phyloP scores from a whole-genome alignment of 73 alveolate genomes.

The Blepharisma stoltei region DNA sequence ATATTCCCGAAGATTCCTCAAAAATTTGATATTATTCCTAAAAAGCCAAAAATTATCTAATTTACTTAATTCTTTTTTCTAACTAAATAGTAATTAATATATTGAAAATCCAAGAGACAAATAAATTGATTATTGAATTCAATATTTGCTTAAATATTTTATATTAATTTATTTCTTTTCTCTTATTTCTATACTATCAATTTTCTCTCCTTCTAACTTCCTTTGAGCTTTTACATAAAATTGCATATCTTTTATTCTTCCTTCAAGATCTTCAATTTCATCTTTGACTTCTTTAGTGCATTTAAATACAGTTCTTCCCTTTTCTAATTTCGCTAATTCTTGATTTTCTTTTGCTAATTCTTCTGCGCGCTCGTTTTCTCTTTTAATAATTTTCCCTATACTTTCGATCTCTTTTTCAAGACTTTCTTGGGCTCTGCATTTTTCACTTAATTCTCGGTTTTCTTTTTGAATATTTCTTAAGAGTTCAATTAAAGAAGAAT shows the following conservation, averaged over 20 bases:
- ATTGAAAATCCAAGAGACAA: too few species aligned
- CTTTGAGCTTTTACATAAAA: neutral
- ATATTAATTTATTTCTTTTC: neutral
- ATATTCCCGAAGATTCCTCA: too few species aligned
- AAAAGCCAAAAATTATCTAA: too few species aligned
- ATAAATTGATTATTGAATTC: too few species aligned
- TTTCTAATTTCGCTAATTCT: neutral
- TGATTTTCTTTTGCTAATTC: neutral
- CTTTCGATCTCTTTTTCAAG: neutral
- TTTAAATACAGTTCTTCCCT: slow-evolving; percentile 4
- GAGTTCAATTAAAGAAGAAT: neutral
- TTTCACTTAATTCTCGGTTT: neutral
- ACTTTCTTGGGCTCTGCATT: neutral
- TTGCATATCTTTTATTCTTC: neutral
- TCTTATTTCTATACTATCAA: neutral
- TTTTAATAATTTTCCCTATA: neutral
- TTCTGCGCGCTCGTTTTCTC: neutral
- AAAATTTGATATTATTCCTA: too few species aligned
- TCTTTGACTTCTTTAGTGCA: slow-evolving; percentile 6
- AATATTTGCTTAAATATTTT: too few species aligned
- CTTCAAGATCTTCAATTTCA: slow-evolving; percentile 11
- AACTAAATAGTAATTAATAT: too few species aligned
- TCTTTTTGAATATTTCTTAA: neutral
- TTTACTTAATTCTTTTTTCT: too few species aligned
- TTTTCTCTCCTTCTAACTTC: neutral